Evolutionary conservation across 805 yeast genomes (phyloP), one percentile per base, ranked within the genome.

Genomic region (Yarrowia alimentaria): DNA sequence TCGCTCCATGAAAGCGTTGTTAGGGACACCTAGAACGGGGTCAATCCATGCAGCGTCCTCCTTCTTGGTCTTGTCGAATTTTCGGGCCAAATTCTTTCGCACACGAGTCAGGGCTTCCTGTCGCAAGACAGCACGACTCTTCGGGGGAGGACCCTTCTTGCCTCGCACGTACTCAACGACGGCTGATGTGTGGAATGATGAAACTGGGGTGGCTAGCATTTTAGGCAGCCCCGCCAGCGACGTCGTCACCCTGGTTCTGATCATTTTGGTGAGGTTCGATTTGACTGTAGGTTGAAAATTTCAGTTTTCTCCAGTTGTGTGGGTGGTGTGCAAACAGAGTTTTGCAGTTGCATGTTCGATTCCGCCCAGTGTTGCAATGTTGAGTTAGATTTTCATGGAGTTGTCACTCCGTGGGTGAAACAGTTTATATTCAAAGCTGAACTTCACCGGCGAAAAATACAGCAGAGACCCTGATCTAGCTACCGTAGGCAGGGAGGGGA

Each of bases 11-110:
- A 90, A 89, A 7, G 85, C 80, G 54, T 80, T 80, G 47, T 76
- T 68, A 5, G 78, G 67, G 52, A 73, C 74, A 8, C 97, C 97
- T 50, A 89, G 73, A 4, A 90, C 95, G 1, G 97, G 97, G 66
- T 90, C 97, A 22, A 85, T 76, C 50, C 68, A 58, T 34, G 55
- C 63, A n/a, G 60, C 53, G 6, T 51, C 43, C 37, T 30, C 50
- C 50, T 30, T 18, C 48, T 53, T 53, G n/a, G 58, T 59, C 42
- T 60, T 60, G 43, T 51, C 30, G 55, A 60, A 52, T 42, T 58
- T 55, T 20, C 56, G 37, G 26, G 64, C 64, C 40, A 55, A 58
- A 45, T 60, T 62, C 61, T 60, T 60, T 25, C 57, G 62, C 29
- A 60, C 55, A 25, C 62, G 55, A 57, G 10, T 25, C 24, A 47